Evolutionary conservation across 306 rosid genomes (phyloP), one percentile per base, ranked within the genome.

Genomic region (Cicer yamashitae): DNA sequence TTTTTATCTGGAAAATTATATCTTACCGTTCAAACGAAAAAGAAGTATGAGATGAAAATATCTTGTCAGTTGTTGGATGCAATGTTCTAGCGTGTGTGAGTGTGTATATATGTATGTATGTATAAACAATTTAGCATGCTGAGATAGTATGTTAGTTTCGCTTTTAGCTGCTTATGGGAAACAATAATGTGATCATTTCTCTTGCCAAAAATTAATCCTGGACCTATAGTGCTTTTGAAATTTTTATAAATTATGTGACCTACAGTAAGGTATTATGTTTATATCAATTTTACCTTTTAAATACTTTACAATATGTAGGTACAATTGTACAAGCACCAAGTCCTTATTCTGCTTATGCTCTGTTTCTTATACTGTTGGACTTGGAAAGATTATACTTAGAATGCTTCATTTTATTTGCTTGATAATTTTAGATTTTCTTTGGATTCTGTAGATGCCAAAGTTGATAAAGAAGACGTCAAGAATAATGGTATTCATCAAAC

Each of bases 391-490:
- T 40, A 57, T 71, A 15, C 37, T 47, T 71, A 25, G 46, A 63
- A 64, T 79, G 8, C 78, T 63, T 74, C 40, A 18, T 77, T 44
- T 45, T 60, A 60, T 69, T 73, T 46, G 75, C 63, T 57, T 75
- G 70, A 53, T 70, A 20, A 69, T 81, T 68, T 53, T 58, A 50
- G 53, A 25, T 65, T 56, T 81, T 12, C 79, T 63, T 84, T 61
- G 76, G 67, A 40, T 69, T 77, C 54, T 86, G 84, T 73, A 91
- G 98, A 91, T 84, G 92, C 81, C 37, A 91, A 87, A 82, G 83
- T 76, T 75, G 97, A 91, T 78, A 93, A 82, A 75, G 98, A 91
- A 69, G 98, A 91, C 73, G 54, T 73, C 76, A 88, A 87, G 97
- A 84, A 50, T 80, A 90, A 74, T 58, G 91, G 96, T 87, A 85